These are phyloP conservation scores for Sphagnum contortum DNA, from an alignment of 225 moss, liverwort and hornwort genomes.

Conservation along the genomic window DNA sequence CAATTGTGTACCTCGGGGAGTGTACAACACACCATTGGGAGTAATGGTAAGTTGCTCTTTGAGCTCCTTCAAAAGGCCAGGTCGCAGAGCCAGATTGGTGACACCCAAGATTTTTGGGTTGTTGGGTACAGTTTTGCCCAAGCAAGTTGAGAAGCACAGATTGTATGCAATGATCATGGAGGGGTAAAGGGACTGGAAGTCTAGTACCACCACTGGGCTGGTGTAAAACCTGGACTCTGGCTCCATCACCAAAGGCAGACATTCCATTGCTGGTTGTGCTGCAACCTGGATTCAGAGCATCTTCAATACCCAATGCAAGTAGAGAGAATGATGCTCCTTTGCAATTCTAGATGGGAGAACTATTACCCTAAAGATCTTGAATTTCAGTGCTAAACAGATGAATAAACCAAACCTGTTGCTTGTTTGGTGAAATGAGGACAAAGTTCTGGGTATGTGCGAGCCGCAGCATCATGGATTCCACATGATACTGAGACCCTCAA, in stretches of 20 bases:
- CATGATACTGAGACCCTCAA: slow-evolving; percentile 95
- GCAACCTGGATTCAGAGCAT: slow-evolving; percentile 52
- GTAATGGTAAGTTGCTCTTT: slow-evolving; percentile 83
- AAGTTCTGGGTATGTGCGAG: slow-evolving; percentile 96
- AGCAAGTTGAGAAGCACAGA: slow-evolving; percentile 90
- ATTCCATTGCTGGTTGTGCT: slow-evolving; percentile 92
- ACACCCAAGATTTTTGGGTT: slow-evolving; percentile 89
- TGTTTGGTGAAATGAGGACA: slow-evolving; percentile 77
- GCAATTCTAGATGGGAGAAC: no score
- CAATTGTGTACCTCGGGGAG: slow-evolving; percentile 53
- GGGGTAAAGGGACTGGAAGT: slow-evolving; percentile 96
- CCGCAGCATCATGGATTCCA: slow-evolving; percentile 97
- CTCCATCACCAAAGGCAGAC: slow-evolving; percentile 96
- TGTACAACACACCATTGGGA: slow-evolving; percentile 89
- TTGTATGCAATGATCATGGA: slow-evolving; percentile 99
- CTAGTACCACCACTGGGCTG: slow-evolving; percentile 94
- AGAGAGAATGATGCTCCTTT: no score
- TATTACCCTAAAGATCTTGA: no score
- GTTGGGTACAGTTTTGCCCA: slow-evolving; percentile 76
- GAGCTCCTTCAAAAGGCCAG: slow-evolving; percentile 55
- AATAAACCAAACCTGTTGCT: slow-evolving; percentile 55
- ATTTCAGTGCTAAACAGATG: no score
- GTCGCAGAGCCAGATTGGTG: slow-evolving; percentile 49
- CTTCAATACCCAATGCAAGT: neutral
- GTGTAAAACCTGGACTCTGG: slow-evolving; percentile 98